Conservation (phyloP, 805 yeast species). For the Saccharomycopsis vini region DNA sequence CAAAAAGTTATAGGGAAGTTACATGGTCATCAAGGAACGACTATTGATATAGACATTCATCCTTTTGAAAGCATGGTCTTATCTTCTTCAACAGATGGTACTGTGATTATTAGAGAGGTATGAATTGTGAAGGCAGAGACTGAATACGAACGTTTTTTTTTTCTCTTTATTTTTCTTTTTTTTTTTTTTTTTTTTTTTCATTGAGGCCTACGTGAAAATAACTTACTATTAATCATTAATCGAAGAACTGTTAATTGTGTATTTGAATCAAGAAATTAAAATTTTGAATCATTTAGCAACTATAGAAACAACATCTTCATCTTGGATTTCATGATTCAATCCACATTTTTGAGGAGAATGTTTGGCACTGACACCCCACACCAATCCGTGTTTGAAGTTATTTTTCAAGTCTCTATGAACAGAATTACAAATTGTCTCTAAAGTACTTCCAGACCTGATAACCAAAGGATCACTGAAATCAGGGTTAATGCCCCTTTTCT, state of each 20-base stretch:
- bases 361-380: slow-evolving; percentile 94
- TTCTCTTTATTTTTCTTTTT: too few relatives aligned
- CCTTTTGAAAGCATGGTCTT: background rate
- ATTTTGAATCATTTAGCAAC: too few relatives aligned
- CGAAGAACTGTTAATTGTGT: too few relatives aligned
- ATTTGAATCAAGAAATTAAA: too few relatives aligned
- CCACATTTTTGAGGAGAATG: slow-evolving; percentile 98
- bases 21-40: slow-evolving; percentile 30
- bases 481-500: slow-evolving; percentile 75
- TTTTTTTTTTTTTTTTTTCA: too few relatives aligned
- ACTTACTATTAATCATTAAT: too few relatives aligned
- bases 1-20: slow-evolving; percentile 39
- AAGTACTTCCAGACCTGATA: slow-evolving; percentile 67
- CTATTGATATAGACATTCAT: background rate
- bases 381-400: slow-evolving; percentile 87
- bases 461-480: slow-evolving; percentile 86
- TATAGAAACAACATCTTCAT: slow-evolving; percentile 89
- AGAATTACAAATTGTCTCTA: slow-evolving; percentile 83
- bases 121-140: slow-evolving; percentile 9
- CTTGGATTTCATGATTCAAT: slow-evolving; percentile 68
- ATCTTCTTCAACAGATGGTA: slow-evolving; percentile 29
- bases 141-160: too few relatives aligned
- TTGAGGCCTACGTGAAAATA: too few relatives aligned
- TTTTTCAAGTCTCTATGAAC: slow-evolving; percentile 89
- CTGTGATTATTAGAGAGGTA: slow-evolving; percentile 39